Percentiles rank a stretch among this genome's conserved stretches.
Evolutionary conservation across 495 filamentous ascomycete genomes (phyloP).

Genomic region (Durotheca rogersii): DNA sequence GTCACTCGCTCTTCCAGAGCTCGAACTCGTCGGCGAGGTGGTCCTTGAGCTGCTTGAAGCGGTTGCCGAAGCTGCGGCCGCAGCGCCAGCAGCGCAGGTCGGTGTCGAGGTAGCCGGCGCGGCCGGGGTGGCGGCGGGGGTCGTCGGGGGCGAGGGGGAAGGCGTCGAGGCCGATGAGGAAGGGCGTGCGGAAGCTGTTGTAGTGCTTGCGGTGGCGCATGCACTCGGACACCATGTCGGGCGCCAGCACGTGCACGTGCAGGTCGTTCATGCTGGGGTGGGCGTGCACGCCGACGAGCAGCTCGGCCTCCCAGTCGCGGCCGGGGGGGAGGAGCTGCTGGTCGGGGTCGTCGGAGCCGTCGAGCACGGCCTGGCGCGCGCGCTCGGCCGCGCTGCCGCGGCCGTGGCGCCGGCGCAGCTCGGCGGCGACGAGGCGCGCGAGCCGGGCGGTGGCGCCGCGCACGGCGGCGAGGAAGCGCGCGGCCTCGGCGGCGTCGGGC

Average conservation of each 20-base stretch:
- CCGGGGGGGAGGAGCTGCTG: slow-evolving; percentile 61
- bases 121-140: slow-evolving; percentile 53
- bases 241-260: slow-evolving; percentile 83
- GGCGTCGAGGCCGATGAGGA: slow-evolving; percentile 77
- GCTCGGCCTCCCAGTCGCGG: slow-evolving; percentile 75
- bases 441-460: slow-evolving; percentile 61
- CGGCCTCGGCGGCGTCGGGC: not conserved
- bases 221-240: slow-evolving; percentile 67
- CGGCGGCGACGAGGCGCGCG: slow-evolving; percentile 64
- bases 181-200: slow-evolving; percentile 85
- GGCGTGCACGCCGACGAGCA: slow-evolving; percentile 79
- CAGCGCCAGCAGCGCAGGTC: slow-evolving; percentile 87
- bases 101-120: slow-evolving; percentile 56
- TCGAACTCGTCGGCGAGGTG: slow-evolving; percentile 83
- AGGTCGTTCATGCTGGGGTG: slow-evolving; percentile 90
- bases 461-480: slow-evolving; percentile 64
- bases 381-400: slow-evolving; percentile 61
- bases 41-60: slow-evolving; percentile 70
- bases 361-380: slow-evolving; percentile 57
- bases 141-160: slow-evolving; percentile 72
- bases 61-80: slow-evolving; percentile 67
- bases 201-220: slow-evolving; percentile 87
- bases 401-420: slow-evolving; percentile 73
- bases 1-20: slow-evolving; percentile 71
- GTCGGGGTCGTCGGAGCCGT: slow-evolving; percentile 49